Evolutionary conservation across 2,329 filamentous ascomycete genomes (phyloP), one percentile per base, ranked within the genome.

Genomic region (Pestalotiopsis sp.): DNA sequence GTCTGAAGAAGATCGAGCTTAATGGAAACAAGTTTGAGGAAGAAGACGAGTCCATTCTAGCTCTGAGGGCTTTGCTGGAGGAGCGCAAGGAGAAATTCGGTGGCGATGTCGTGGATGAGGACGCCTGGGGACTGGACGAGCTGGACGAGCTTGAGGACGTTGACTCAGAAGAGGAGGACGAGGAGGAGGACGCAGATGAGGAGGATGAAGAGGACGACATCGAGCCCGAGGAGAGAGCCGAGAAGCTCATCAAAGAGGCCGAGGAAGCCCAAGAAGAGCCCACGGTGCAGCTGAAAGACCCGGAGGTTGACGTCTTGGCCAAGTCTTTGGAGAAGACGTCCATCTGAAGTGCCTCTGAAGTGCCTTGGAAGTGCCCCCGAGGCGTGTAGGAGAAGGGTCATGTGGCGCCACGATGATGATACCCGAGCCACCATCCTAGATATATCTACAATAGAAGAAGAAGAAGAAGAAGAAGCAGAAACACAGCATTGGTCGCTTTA

Each of bases 21-120:
- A 98, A 99, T 79, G 96, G 96, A 64, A 99, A 99, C 84, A 96
- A 94, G 78, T 97, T 99, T 75, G 85, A 88, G 9, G 95, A 98
- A 79, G 94, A 97, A 2, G 94, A 98, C 74, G 85, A 88, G 61
- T 88, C 88, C 36, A 86, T 98, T 57, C 81, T 89, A 70, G 85
- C 84, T 25, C 84, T 98, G 60, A 88, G 90, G 72, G 88, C 90
- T 65, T 83, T 96, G 36, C 85, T 98, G 31, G 91, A 93, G 69
- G 87, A 89, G 76, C 90, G 94, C 71, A 95, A 95, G 82, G 92
- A 95, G 78, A 90, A 92, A 73, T 76, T 89, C 3, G 91, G 86
- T 36, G 91, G 91, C 17, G 87, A 90, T 68, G 75, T 87, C 31
- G 79, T 95, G 49, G 86, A 92, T 58, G 94, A 97, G 79, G 92